A percentile compares a stretch with the other conserved stretches of the same genome.
phyloP scores from a whole-genome alignment of 176 grass and related monocot genomes.

The Oryza nivara region DNA sequence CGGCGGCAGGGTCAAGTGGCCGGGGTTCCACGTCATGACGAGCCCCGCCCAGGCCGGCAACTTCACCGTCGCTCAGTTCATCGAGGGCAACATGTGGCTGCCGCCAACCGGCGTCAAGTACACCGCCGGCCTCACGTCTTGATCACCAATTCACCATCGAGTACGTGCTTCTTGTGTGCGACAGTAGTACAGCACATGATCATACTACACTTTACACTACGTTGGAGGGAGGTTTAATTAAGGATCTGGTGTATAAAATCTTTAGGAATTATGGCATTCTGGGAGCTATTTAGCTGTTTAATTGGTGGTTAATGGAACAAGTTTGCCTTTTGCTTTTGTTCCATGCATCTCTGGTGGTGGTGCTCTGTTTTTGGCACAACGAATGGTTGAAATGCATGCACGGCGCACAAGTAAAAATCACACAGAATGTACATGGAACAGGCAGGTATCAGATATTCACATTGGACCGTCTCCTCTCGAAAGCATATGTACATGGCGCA shows the following conservation, averaged over 20 bases:
- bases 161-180: neutral
- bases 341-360: neutral
- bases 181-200: neutral
- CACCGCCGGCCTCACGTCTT: slow-evolving; percentile 51
- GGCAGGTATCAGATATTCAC: neutral
- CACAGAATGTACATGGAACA: neutral
- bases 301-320: neutral
- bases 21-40: slow-evolving; percentile 58
- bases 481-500: neutral
- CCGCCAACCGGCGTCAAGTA: slow-evolving; percentile 65
- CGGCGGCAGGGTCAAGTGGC: slow-evolving; percentile 49
- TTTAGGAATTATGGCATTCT: neutral
- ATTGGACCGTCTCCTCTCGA: neutral
- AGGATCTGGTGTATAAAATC: neutral
- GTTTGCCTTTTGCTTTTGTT: slow-evolving; percentile 15
- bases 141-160: slow-evolving; percentile 12
- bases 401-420: neutral
- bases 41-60: slow-evolving; percentile 40
- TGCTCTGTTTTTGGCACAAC: neutral
- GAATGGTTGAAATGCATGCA: neutral
- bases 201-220: neutral
- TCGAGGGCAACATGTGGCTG: slow-evolving; percentile 77
- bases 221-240: neutral
- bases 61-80: slow-evolving; percentile 76
- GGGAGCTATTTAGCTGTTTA: slow-evolving; percentile 9